Evolutionary conservation across 441 rosid genomes (phyloP).

Genomic region (Caryocar brasiliense): DNA sequence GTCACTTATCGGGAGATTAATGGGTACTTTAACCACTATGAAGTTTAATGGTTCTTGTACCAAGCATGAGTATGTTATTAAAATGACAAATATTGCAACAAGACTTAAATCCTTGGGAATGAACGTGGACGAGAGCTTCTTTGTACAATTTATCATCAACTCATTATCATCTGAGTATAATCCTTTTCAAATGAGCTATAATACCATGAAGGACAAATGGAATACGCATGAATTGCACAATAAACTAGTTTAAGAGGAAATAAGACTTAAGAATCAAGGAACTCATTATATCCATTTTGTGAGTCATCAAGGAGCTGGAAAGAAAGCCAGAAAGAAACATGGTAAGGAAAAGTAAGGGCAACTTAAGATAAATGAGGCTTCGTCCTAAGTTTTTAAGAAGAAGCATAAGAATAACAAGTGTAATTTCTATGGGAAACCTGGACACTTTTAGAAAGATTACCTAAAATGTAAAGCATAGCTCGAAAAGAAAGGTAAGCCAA

Average conservation of each 20-base stretch:
- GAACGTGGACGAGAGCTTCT: conserved; percentile 2
- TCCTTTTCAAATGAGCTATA: not conserved
- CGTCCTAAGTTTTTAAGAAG: not conserved
- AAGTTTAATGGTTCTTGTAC: conserved; percentile 2
- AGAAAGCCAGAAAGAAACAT: not conserved
- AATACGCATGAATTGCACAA: not conserved
- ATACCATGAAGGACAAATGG: not conserved
- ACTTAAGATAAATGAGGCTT: not conserved
- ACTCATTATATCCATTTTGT: not conserved
- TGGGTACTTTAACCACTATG: not conserved
- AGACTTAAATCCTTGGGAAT: not conserved
- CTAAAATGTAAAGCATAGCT: not conserved
- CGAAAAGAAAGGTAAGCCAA: not conserved
- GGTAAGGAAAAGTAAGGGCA: not conserved
- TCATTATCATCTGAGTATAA: not conserved
- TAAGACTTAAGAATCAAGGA: not conserved
- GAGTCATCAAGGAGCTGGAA: conserved; percentile 4
- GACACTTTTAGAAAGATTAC: not conserved
- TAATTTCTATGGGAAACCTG: not conserved
- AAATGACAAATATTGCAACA: not conserved
- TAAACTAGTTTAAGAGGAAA: conserved; percentile 2
- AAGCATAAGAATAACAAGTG: not conserved
- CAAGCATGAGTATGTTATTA: conserved; percentile 2
- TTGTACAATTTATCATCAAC: not conserved
- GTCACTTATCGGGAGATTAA: not conserved